A percentile compares a stretch with the other conserved stretches of the same genome.
Evolutionary conservation across 2,329 filamentous ascomycete genomes (phyloP).

Genomic region (Penicillium sp.): DNA sequence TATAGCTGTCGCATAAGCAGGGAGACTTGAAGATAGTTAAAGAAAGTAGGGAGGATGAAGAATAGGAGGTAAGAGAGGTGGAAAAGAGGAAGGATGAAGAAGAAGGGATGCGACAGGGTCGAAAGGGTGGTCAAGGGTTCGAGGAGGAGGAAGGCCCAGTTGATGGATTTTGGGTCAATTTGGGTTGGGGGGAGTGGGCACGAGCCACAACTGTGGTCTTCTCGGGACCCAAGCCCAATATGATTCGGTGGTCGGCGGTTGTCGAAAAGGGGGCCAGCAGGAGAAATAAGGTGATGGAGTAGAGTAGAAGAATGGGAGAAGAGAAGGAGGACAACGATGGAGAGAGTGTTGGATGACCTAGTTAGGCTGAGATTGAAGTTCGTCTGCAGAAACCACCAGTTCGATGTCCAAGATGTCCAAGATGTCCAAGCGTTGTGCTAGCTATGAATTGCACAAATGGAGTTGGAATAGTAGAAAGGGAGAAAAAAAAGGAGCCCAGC

Average conservation of each 20-base stretch:
- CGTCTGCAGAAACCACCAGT: background rate
- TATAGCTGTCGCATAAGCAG: background rate
- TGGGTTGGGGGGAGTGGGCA: constrained; percentile 10
- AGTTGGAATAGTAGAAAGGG: background rate
- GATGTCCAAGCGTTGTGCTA: background rate
- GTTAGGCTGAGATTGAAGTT: background rate
- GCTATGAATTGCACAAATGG: background rate
- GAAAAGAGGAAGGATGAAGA: constrained; percentile 17
- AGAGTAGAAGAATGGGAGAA: background rate
- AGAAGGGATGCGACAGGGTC: constrained; percentile 13
- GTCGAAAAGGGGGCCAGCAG: background rate
- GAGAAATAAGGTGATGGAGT: background rate
- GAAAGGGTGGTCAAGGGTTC: background rate
- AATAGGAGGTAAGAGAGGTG: constrained; percentile 5
- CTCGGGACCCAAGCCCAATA: background rate
- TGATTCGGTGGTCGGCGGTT: background rate
- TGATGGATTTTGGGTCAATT: constrained; percentile 10
- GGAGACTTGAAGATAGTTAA: background rate
- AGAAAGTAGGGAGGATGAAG: constrained; percentile 9
- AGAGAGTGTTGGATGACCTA: background rate
- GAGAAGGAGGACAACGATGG: background rate
- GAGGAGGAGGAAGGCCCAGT: background rate
- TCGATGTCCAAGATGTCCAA: too few species aligned
- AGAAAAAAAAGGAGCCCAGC: background rate
- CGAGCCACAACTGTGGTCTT: constrained; percentile 10